phyloP scores from a whole-genome alignment of 139 green algal genomes.

The Volvox africanus region DNA sequence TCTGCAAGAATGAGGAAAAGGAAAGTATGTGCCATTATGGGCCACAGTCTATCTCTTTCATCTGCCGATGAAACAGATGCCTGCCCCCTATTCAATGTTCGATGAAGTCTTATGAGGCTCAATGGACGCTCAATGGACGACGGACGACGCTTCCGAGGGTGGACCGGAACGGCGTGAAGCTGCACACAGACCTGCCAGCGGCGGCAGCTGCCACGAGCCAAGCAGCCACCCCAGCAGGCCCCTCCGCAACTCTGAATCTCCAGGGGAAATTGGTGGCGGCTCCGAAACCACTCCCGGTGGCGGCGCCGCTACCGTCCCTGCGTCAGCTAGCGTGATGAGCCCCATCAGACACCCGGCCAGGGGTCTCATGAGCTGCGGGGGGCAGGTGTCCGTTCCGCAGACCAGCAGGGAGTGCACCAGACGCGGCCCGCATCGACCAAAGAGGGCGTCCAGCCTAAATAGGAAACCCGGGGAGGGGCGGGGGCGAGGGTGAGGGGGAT shows the following conservation, averaged over 20 bases:
- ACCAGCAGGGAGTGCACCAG: constrained; percentile 64
- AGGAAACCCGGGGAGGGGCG: not conserved
- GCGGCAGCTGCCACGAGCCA: not conserved
- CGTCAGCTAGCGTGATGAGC: constrained; percentile 42
- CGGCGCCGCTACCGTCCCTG: not conserved
- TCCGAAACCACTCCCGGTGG: constrained; percentile 47
- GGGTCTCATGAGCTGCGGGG: constrained; percentile 75
- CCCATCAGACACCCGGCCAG: constrained; percentile 63
- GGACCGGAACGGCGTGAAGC: not conserved
- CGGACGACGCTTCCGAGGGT: no score
- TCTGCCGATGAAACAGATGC: no score
- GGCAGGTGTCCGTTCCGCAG: constrained; percentile 67
- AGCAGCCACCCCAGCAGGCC: constrained; percentile 18
- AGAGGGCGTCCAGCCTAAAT: constrained; percentile 36
- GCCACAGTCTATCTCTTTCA: no score
- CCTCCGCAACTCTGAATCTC: constrained; percentile 23
- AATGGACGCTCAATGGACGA: no score
- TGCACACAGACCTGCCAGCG: constrained; percentile 48
- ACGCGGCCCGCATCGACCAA: constrained; percentile 52
- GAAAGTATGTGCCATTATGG: no score
- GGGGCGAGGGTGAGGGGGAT: no score
- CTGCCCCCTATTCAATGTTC: no score
- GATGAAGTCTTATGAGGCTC: no score
- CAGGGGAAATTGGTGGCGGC: not conserved
- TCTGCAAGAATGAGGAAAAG: no score